Evolutionary conservation across 2,329 filamentous ascomycete species (phyloP).

Genomic region (Paracorniculantispora psalliotae): DNA sequence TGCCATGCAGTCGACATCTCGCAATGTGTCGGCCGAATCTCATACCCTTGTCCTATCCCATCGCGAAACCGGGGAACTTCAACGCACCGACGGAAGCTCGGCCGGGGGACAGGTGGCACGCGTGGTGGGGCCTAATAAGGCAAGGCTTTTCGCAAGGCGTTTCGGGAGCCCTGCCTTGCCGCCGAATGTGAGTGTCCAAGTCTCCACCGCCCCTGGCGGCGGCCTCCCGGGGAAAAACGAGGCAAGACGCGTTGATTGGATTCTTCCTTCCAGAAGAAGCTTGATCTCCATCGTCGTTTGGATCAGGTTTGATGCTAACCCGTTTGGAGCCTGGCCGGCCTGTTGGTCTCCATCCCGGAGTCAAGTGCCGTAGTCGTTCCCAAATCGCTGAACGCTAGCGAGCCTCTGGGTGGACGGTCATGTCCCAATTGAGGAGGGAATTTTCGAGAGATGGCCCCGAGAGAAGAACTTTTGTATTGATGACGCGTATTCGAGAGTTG

Average conservation of each 20-base stretch:
- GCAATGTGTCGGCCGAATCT: background rate
- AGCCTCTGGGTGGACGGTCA: background rate
- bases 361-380: background rate
- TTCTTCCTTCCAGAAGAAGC: background rate
- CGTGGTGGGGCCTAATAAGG: background rate
- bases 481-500: background rate
- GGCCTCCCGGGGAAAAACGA: background rate
- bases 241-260: background rate
- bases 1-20: background rate
- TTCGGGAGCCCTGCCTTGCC: constrained; percentile 1
- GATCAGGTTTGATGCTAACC: background rate
- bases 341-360: background rate
- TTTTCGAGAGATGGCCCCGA: background rate
- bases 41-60: background rate
- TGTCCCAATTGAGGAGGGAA: background rate
- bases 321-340: background rate
- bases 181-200: background rate
- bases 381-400: background rate
- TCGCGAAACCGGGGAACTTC: constrained; percentile 1
- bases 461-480: background rate
- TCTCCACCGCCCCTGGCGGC: too few species aligned
- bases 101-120: background rate
- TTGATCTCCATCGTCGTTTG: background rate
- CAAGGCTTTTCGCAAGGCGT: constrained; percentile 12
- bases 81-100: background rate